These are phyloP conservation scores for Candida montana DNA, from an alignment of 805 yeast genomes.

Conservation along the genomic window DNA sequence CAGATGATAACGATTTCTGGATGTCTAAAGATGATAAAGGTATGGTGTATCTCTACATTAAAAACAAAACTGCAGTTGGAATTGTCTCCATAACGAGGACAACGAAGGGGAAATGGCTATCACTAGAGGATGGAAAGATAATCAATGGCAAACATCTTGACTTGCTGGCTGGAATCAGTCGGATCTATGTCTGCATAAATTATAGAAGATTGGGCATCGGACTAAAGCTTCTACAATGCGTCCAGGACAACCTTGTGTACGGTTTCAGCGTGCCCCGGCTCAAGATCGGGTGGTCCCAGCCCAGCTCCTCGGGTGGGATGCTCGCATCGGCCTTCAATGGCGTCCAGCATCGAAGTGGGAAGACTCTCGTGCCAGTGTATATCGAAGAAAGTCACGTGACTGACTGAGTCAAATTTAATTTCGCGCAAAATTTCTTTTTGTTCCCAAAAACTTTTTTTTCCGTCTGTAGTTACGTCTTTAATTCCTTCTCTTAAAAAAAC, in stretches of 20 bases:
- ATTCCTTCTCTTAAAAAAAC: neutral
- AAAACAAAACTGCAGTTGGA: constrained; percentile 46
- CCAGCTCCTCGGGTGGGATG: constrained; percentile 58
- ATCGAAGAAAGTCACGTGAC: constrained; percentile 1
- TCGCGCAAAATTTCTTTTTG: neutral
- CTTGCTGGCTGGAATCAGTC: constrained; percentile 41
- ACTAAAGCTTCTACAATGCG: constrained; percentile 36
- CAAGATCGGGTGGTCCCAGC: constrained; percentile 68
- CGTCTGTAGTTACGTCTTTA: no score
- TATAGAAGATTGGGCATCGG: constrained; percentile 51
- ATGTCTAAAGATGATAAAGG: constrained; percentile 29
- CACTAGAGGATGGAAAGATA: constrained; percentile 41
- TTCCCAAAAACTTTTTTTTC: neutral
- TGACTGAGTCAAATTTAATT: neutral
- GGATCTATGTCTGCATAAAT: constrained; percentile 41
- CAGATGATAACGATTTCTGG: constrained; percentile 42
- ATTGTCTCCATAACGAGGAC: constrained; percentile 48
- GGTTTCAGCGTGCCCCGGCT: constrained; percentile 39
- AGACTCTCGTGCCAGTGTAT: constrained; percentile 45
- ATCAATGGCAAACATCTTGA: constrained; percentile 42
- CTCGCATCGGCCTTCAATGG: constrained; percentile 55
- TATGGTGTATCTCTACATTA: constrained; percentile 45
- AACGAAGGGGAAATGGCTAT: constrained; percentile 53
- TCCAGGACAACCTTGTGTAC: constrained; percentile 40
- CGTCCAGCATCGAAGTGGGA: constrained; percentile 48